Conservation (phyloP, 176 grass and related monocot species). For the Oropetium thomaeum region DNA sequence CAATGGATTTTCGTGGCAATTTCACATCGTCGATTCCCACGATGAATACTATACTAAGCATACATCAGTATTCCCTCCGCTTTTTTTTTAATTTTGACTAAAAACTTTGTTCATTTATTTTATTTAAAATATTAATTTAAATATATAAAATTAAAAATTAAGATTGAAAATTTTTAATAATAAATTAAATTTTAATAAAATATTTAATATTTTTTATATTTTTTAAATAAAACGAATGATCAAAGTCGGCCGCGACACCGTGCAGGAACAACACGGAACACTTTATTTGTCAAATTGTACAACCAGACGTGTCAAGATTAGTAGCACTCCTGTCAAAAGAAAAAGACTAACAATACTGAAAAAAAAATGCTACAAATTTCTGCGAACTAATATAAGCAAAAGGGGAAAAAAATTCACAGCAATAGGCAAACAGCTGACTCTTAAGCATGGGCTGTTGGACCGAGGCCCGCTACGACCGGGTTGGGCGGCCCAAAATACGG, state of each 20-base stretch:
- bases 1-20: not conserved
- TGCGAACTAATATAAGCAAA: not conserved
- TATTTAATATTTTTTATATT: no score
- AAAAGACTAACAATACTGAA: not conserved
- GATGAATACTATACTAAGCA: not conserved
- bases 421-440: not conserved
- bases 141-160: no score
- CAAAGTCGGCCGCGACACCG: no score
- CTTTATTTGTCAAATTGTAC: not conserved
- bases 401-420: not conserved
- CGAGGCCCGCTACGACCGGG: constrained; percentile 19
- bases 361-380: not conserved
- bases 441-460: constrained; percentile 37
- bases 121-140: no score
- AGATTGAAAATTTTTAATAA: no score
- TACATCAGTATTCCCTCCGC: no score
- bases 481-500: constrained; percentile 40
- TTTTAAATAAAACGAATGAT: no score
- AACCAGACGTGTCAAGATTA: not conserved
- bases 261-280: not conserved
- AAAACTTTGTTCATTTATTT: no score
- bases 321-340: no score
- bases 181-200: no score
- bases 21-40: not conserved
- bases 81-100: no score